Conservation (phyloP, 495 filamentous ascomycete genomes). For the Tetracladium marchalianum region DNA sequence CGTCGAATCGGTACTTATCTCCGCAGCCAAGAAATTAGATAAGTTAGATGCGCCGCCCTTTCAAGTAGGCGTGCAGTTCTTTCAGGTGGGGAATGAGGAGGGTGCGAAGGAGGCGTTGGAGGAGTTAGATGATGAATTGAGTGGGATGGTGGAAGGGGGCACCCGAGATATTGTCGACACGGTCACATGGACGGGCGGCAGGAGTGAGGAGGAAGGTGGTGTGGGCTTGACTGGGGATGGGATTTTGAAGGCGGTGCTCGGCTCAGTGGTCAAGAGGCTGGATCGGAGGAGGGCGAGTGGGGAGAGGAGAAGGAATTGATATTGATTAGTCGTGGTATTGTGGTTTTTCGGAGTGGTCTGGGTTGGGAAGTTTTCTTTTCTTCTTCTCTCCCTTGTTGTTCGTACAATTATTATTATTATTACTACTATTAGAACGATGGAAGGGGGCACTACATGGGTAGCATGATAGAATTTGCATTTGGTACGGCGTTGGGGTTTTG, state of each 20-base stretch:
- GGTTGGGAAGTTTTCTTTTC: not conserved
- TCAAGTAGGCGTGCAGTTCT: conserved; percentile 94
- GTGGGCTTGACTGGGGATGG: conserved; percentile 43
- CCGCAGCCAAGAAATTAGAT: conserved; percentile 62
- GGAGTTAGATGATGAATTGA: conserved; percentile 72
- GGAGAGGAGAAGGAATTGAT: conserved; percentile 7
- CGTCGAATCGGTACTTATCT: conserved; percentile 56
- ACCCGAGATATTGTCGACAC: conserved; percentile 93
- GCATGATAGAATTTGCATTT: too few relatives aligned
- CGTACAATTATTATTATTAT: not conserved
- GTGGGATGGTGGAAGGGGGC: conserved; percentile 35
- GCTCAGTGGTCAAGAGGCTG: conserved; percentile 55
- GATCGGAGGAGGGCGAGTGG: conserved; percentile 37
- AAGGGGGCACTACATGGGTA: too few relatives aligned
- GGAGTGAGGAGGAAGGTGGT: conserved; percentile 24
- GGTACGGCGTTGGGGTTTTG: too few relatives aligned
- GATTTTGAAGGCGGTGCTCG: conserved; percentile 61
- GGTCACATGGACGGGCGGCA: conserved; percentile 53
- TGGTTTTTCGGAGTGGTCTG: too few relatives aligned
- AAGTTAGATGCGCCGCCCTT: conserved; percentile 59
- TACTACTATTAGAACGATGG: too few relatives aligned
- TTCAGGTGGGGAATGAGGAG: conserved; percentile 79
- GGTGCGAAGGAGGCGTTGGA: conserved; percentile 52
- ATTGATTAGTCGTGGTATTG: too few relatives aligned
- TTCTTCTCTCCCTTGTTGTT: not conserved